Evolutionary conservation across 2,329 filamentous ascomycete species (phyloP), one percentile per base, ranked within the genome.

Genomic region (Fusarium graminum): DNA sequence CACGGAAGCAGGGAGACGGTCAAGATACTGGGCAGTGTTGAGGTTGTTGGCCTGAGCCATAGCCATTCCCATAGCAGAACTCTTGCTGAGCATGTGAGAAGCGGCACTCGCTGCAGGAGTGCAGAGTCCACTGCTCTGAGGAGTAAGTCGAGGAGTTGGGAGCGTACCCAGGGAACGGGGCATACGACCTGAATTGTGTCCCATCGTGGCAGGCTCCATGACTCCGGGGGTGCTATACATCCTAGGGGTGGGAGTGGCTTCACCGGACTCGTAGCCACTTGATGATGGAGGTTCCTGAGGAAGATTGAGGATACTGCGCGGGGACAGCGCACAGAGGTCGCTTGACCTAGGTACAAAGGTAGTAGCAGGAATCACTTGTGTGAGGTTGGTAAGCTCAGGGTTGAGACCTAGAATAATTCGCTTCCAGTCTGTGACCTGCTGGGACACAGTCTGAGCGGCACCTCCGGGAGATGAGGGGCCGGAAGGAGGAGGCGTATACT

Each of bases 401-500:
- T 86, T 84, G 65, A 90, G 80, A 55, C 78, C 79, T 29, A 88
- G 74, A 66, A 90, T 85, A 45, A 89, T 79, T 26, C 81, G 80
- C 72, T 86, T 87, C 84, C 88, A 90, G 62, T 87, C 82, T 46
- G 79, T 75, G 52, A 80, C 81, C 70, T 85, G 83, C 44, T 80
- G 80, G 47, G 83, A 79, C 29, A 80, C 76, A 4, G 77, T 59
- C 59, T 78, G 79, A n/a, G 78, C 77, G 16, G 76, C 70, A 19
- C 79, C 78, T 40, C 85, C 85, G 4, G 86, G 82, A 9, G 86
- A 84, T 8, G 86, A 82, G 14, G 86, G 85, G 45, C 85, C 59
- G 17, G 59, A 83, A 1, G 85, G 82, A 12, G 93, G 92, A 26
- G 93, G 92, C 14, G 91, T 94, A 73, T 93, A 91, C 78, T 92